Percentiles rank a stretch among this genome's conserved stretches.
Evolutionary conservation across 345 rosid genomes (phyloP).

Genomic region (Hibiscus mutabilis): DNA sequence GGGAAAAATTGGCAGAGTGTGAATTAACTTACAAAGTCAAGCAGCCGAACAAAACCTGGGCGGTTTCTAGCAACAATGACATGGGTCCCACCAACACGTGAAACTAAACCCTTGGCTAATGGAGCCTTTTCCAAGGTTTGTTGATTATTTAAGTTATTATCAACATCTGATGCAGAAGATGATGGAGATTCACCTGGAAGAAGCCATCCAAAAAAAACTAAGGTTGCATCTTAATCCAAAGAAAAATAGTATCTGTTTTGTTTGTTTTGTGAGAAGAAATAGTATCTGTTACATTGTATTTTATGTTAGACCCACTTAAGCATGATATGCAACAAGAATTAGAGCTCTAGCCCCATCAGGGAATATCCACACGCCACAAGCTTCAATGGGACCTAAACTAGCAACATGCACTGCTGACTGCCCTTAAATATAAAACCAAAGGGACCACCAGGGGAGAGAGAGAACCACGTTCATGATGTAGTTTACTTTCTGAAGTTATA

Average conservation of each 20-base stretch:
- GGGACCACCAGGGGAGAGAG: neutral
- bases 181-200: conserved; percentile 85
- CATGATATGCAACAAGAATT: neutral
- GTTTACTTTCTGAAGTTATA: neutral
- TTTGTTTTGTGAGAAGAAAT: too few species aligned
- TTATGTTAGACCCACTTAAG: neutral
- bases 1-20: neutral
- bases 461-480: neutral
- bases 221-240: neutral
- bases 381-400: neutral
- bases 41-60: conserved; percentile 37
- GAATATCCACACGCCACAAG: neutral
- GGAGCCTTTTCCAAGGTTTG: conserved; percentile 40
- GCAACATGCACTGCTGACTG: neutral
- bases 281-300: neutral
- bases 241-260: too few species aligned
- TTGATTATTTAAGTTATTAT: conserved; percentile 53
- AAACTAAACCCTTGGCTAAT: conserved; percentile 34
- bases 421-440: neutral
- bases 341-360: neutral
- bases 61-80: conserved; percentile 36
- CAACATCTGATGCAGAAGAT: conserved; percentile 81
- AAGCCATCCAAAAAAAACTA: conserved; percentile 16
- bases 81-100: conserved; percentile 45
- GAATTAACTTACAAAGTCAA: conserved; percentile 62